Conservation (phyloP, 2,329 filamentous ascomycete genomes). For the Colletotrichum lentis region DNA sequence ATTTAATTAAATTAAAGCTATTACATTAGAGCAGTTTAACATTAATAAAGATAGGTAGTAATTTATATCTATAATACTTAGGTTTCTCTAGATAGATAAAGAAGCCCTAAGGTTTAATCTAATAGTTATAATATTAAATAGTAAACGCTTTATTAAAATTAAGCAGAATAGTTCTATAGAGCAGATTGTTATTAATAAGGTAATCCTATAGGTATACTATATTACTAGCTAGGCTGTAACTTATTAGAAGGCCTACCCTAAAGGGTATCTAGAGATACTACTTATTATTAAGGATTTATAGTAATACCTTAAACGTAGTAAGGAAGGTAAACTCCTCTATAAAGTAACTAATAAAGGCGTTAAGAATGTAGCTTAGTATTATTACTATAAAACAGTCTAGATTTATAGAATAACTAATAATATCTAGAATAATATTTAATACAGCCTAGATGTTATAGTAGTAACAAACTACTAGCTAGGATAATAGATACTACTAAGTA, state of each 20-base stretch:
- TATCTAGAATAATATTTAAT: constrained; percentile 46
- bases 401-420: constrained; percentile 47
- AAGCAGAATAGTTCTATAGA: constrained; percentile 48
- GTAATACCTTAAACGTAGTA: constrained; percentile 52
- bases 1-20: constrained; percentile 54
- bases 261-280: constrained; percentile 44
- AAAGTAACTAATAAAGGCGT: constrained; percentile 49
- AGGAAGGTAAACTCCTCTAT: constrained; percentile 52
- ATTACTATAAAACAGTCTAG: constrained; percentile 53
- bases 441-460: constrained; percentile 45
- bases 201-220: constrained; percentile 47
- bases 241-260: constrained; percentile 54
- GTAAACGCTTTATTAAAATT: constrained; percentile 52
- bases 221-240: constrained; percentile 53
- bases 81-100: constrained; percentile 53
- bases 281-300: constrained; percentile 59
- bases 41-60: constrained; percentile 52
- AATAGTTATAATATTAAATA: constrained; percentile 48
- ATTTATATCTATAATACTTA: constrained; percentile 50
- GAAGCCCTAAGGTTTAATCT: constrained; percentile 55
- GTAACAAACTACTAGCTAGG: constrained; percentile 40
- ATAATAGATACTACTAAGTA: constrained; percentile 36
- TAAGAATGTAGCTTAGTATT: constrained; percentile 53
- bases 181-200: constrained; percentile 51
- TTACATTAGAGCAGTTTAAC: constrained; percentile 53